Evolutionary conservation across 106 monocot species (phyloP).

Genomic region (Phalaenopsis aphrodite): DNA sequence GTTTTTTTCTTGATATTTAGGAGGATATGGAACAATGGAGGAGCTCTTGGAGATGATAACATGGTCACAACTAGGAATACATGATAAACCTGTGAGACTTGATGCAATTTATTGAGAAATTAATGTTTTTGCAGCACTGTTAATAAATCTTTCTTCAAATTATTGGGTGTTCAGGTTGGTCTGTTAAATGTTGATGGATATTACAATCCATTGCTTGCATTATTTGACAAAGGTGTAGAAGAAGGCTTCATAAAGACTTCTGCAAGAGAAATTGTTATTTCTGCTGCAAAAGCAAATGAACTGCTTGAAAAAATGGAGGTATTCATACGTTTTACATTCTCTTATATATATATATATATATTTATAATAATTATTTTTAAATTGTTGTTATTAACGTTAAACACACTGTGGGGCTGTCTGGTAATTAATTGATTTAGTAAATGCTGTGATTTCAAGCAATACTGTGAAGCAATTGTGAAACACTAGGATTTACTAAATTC

Average conservation of each 20-base stretch:
- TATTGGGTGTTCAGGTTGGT: conserved; percentile 48
- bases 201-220: conserved; percentile 70
- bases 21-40: conserved; percentile 98
- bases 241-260: conserved; percentile 83
- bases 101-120: background rate
- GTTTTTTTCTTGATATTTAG: conserved; percentile 17
- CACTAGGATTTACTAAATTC: no score
- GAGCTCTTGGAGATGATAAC: conserved; percentile 94
- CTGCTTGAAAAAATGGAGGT: conserved; percentile 89
- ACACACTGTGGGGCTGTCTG: no score
- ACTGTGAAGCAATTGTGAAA: no score
- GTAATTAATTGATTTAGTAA: no score
- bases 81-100: conserved; percentile 71
- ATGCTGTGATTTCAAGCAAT: no score
- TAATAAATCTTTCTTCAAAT: background rate
- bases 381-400: no score
- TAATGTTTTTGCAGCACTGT: background rate
- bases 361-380: no score
- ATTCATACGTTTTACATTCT: conserved; percentile 5
- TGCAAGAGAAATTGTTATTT: conserved; percentile 71
- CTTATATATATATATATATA: no score
- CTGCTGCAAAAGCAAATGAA: conserved; percentile 70
- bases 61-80: conserved; percentile 97
- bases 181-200: conserved; percentile 93
- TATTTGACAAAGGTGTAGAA: conserved; percentile 83